Conservation (phyloP, 2,329 filamentous ascomycete species). For the Phoma sp. region DNA sequence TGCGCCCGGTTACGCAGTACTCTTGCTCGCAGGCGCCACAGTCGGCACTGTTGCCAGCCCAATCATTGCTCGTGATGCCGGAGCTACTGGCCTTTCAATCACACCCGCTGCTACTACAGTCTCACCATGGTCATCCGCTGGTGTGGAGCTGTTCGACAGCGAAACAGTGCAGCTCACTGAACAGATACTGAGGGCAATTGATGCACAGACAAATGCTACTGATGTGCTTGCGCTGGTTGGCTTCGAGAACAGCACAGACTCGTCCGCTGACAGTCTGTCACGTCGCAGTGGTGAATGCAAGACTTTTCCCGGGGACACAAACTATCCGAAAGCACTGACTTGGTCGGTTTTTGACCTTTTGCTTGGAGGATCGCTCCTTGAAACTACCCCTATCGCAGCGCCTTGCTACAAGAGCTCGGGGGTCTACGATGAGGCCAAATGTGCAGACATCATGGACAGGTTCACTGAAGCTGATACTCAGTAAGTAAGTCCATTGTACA, state of each 20-base stretch:
- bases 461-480: conserved; percentile 20
- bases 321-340: conserved; percentile 19
- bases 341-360: conserved; percentile 28
- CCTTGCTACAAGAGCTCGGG: conserved; percentile 29
- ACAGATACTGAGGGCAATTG: conserved; percentile 3
- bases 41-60: conserved; percentile 9
- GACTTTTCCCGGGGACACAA: conserved; percentile 27
- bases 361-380: conserved; percentile 24
- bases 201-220: background rate
- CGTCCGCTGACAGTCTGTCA: background rate
- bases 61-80: conserved; percentile 1
- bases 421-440: conserved; percentile 20
- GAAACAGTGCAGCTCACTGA: conserved; percentile 27
- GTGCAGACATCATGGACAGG: conserved; percentile 15
- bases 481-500: background rate
- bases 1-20: background rate
- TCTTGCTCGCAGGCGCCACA: conserved; percentile 6
- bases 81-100: background rate
- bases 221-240: conserved; percentile 30
- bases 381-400: conserved; percentile 29
- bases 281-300: conserved; percentile 22
- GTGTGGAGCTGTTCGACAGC: conserved; percentile 12
- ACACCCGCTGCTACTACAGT: conserved; percentile 18
- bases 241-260: conserved; percentile 31
- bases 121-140: conserved; percentile 13